Evolutionary conservation across 139 green algal genomes (phyloP).

Genomic region (Bryopsis sp.): DNA sequence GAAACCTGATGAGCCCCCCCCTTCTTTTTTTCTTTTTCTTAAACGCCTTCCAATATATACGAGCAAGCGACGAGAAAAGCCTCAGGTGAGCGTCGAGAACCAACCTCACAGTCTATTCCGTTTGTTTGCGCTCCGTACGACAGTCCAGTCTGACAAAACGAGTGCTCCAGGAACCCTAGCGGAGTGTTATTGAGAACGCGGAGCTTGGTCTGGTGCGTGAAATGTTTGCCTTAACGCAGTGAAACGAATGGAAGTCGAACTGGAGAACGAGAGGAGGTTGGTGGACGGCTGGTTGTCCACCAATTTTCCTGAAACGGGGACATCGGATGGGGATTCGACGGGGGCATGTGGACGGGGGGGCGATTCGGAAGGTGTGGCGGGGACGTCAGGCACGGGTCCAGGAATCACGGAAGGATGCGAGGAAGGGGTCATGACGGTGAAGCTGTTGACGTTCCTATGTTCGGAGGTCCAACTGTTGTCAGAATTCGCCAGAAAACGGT

Average conservation of each 20-base stretch:
- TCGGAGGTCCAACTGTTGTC: conserved; percentile 17
- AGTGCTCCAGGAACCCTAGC: neutral
- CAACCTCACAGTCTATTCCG: neutral
- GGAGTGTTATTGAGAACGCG: neutral
- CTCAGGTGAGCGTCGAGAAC: neutral
- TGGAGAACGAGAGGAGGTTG: neutral
- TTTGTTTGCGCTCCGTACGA: neutral
- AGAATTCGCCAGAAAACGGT: neutral
- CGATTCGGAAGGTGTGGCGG: neutral
- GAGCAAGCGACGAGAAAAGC: neutral
- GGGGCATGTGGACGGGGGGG: neutral
- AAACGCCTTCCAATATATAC: no score
- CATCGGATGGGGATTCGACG: neutral
- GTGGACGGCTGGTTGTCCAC: conserved; percentile 6
- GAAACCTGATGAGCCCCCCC: no score
- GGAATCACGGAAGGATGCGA: neutral
- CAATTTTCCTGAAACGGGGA: neutral
- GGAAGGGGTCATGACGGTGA: neutral
- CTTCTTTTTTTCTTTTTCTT: no score
- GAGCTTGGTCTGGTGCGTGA: neutral
- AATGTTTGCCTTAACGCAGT: no score
- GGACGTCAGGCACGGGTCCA: neutral
- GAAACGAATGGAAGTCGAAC: conserved; percentile 8
- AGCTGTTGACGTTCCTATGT: conserved; percentile 16
- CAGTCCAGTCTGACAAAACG: neutral